A percentile compares a stretch with the other conserved stretches of the same genome.
Conservation (phyloP, 768 basidiomycete genomes). For the Lyophyllum shimeji region DNA sequence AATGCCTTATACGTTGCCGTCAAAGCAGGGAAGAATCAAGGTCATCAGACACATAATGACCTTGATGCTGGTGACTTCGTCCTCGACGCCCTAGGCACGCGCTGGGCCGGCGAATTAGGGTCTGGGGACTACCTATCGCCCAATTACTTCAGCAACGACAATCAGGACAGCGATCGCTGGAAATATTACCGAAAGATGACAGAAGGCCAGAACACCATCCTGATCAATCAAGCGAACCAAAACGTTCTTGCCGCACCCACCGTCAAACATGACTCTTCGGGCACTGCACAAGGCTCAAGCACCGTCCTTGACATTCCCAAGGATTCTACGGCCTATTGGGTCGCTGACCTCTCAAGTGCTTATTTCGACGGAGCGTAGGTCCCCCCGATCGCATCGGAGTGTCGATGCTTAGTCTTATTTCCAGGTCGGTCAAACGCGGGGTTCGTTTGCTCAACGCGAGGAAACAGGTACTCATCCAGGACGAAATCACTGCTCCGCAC, state of each 20-base stretch:
- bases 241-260: slow-evolving; percentile 67
- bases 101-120: slow-evolving; percentile 95
- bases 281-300: slow-evolving; percentile 79
- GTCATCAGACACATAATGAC: slow-evolving; percentile 94
- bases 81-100: slow-evolving; percentile 86
- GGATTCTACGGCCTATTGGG: slow-evolving; percentile 79
- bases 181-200: slow-evolving; percentile 95
- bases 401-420: slow-evolving; percentile 14
- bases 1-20: slow-evolving; percentile 83
- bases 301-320: slow-evolving; percentile 66
- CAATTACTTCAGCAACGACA: slow-evolving; percentile 77
- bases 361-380: slow-evolving; percentile 69
- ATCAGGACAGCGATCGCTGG: slow-evolving; percentile 76
- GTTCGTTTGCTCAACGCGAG: slow-evolving; percentile 81
- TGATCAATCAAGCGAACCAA: slow-evolving; percentile 79
- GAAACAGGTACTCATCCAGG: slow-evolving; percentile 88
- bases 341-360: slow-evolving; percentile 73
- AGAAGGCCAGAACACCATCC: slow-evolving; percentile 94
- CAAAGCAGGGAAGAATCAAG: slow-evolving; percentile 79
- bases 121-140: slow-evolving; percentile 76
- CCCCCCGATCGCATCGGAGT: background rate
- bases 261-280: slow-evolving; percentile 47
- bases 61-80: slow-evolving; percentile 96
- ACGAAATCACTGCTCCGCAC: slow-evolving; percentile 71
- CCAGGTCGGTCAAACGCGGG: slow-evolving; percentile 76